Percentiles rank a stretch among this genome's conserved stretches.
These are phyloP conservation scores for Starmerella roubikii DNA, from an alignment of 805 yeast species.

Conservation along the genomic window DNA sequence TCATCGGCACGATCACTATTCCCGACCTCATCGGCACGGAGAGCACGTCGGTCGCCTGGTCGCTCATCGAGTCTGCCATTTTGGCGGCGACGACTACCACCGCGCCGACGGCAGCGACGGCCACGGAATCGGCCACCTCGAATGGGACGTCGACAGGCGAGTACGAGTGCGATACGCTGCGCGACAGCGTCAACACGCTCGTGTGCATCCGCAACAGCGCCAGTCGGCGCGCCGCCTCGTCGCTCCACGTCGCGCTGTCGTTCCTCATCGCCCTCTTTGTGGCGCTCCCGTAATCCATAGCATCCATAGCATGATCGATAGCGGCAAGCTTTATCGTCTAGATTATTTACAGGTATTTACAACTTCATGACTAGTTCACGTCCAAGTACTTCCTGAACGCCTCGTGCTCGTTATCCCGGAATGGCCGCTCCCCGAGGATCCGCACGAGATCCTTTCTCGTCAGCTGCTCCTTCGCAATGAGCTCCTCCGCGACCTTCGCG, in stretches of 20 bases:
- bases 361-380: constrained; percentile 18
- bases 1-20: no score
- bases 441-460: constrained; percentile 72
- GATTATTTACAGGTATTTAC: no score
- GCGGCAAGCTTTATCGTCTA: no score
- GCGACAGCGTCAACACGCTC: background rate
- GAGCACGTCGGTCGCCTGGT: no score
- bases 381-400: constrained; percentile 82
- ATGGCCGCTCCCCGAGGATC: constrained; percentile 63
- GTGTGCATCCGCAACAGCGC: background rate
- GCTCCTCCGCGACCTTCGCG: constrained; percentile 58
- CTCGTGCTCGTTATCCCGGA: constrained; percentile 55
- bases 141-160: background rate
- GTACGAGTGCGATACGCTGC: constrained; percentile 2
- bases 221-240: background rate
- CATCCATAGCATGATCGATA: no score
- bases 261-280: background rate
- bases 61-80: no score
- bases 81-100: no score
- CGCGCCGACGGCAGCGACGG: no score
- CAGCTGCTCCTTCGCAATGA: constrained; percentile 59
- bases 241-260: background rate
- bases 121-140: no score
- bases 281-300: background rate
- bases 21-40: no score